Evolutionary conservation across 306 rosid genomes (phyloP), one percentile per base, ranked within the genome.

Genomic region (Aeschynomene evenia): DNA sequence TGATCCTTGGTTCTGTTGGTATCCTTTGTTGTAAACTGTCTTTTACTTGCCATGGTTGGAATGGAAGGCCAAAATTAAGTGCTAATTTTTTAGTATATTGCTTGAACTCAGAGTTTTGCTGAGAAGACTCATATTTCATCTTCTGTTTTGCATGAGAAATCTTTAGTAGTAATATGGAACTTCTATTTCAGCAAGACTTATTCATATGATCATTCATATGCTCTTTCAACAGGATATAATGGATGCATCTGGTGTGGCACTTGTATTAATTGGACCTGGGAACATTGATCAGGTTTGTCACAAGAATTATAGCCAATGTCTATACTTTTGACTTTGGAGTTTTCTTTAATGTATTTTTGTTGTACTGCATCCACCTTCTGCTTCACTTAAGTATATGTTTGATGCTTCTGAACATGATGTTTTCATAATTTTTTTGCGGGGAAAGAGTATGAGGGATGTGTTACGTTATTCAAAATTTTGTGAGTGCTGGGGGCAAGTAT

Each of bases 251-350:
- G 98, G 96, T 39, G 98, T 87, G 77, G 83, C 90, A 16, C 94
- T 93, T 56, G 90, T 88, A 71, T 63, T 93, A 74, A 93, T 93
- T 79, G 98, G 97, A 81, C 98, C 98, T 56, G 97, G 98, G 49
- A 90, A 80, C 67, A 55, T 90, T 70, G 92, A 88, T 63, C 96
- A 90, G 92, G 97, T 84, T 79, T 69, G 68, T 51, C 51, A 18
- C 20, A 64, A 28, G 48, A 28, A 9, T 20, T 37, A 14, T 31
- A 22, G 39, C 18, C 26, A 54, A 39, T 72, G 16, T 62, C 21
- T 8, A 15, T 59, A 48, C 14, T 52, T 20, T 28, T 5, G 15
- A 15, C 57, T 66, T 42, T 14, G 29, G 19, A 28, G 18, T 60
- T 48, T 42, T 79, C 5, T 18, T 0, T 10, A 1, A 4, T 4